A percentile compares a stretch with the other conserved stretches of the same genome.
Evolutionary conservation across 257 asterid species (phyloP).

Genomic region (Solanum bulbocastanum): DNA sequence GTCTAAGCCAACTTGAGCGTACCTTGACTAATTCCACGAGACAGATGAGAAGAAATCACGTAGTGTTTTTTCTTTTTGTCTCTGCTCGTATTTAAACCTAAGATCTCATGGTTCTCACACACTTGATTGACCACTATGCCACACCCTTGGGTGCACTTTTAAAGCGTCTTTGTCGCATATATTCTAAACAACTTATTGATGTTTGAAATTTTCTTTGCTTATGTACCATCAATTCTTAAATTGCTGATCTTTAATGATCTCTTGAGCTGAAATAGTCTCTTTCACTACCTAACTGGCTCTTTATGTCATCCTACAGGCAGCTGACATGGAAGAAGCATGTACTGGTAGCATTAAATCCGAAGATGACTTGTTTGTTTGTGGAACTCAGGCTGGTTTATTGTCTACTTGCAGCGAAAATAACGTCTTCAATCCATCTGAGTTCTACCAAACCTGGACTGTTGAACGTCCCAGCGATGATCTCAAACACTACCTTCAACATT

Average conservation of each 20-base stretch:
- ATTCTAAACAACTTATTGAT: not conserved
- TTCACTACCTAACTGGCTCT: not conserved
- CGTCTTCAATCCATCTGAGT: conserved; percentile 46
- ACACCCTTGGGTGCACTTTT: not conserved
- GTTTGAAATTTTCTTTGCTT: not conserved
- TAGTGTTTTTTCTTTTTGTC: not conserved
- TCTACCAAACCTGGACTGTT: conserved; percentile 50
- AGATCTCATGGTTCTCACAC: not conserved
- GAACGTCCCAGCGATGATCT: conserved; percentile 48
- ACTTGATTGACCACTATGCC: not conserved
- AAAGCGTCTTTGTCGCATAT: not conserved
- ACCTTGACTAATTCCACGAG: not conserved
- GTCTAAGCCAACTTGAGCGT: not conserved
- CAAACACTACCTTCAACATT: conserved; percentile 47
- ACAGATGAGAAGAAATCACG: not conserved
- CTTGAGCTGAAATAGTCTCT: not conserved
- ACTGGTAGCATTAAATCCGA: conserved; percentile 62
- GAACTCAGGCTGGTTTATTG: conserved; percentile 44
- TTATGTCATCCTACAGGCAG: conserved; percentile 40
- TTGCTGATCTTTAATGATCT: not conserved
- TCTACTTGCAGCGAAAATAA: conserved; percentile 14
- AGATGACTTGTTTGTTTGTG: conserved; percentile 52
- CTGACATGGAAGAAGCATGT: conserved; percentile 47
- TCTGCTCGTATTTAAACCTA: not conserved
- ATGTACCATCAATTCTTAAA: not conserved